phyloP scores from a whole-genome alignment of 2,329 filamentous ascomycete genomes.

The Lachnellula arida region DNA sequence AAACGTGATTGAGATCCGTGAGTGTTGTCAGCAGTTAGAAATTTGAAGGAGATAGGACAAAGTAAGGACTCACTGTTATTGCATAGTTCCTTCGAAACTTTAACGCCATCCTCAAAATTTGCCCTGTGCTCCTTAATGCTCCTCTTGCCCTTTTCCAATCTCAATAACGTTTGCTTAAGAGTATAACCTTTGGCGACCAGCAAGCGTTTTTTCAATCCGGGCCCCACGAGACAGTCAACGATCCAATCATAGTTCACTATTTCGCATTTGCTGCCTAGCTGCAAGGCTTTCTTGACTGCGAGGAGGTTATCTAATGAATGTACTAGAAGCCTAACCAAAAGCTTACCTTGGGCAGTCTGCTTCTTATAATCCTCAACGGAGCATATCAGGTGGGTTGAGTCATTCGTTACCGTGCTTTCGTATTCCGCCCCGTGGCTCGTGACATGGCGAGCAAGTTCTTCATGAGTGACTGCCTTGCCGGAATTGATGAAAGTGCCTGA shows the following conservation, averaged over 20 bases:
- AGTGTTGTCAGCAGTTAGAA: not conserved
- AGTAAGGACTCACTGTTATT: conserved; percentile 42
- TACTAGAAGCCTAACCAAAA: not conserved
- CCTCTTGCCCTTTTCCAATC: conserved; percentile 32
- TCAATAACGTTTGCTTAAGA: conserved; percentile 17
- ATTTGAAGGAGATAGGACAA: not conserved
- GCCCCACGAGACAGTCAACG: conserved; percentile 35
- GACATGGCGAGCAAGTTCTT: conserved; percentile 64
- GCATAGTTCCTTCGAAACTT: conserved; percentile 39
- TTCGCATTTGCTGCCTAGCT: conserved; percentile 33
- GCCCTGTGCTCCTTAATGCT: conserved; percentile 36
- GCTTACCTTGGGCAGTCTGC: conserved; percentile 20
- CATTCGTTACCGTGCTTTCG: conserved; percentile 42
- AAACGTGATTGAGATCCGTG: conserved; percentile 59
- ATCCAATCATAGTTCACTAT: conserved; percentile 45
- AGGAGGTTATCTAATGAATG: not conserved
- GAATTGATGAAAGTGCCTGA: conserved; percentile 49
- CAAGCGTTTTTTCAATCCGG: conserved; percentile 29
- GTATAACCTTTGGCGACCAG: conserved; percentile 16
- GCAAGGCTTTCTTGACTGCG: conserved; percentile 38
- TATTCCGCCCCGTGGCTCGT: conserved; percentile 56
- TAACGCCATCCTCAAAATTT: conserved; percentile 31
- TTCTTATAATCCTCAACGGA: conserved; percentile 55
- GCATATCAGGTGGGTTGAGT: conserved; percentile 70
- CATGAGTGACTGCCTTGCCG: conserved; percentile 37